Conservation (phyloP, 495 filamentous ascomycete genomes). For the Tuber indicum region DNA sequence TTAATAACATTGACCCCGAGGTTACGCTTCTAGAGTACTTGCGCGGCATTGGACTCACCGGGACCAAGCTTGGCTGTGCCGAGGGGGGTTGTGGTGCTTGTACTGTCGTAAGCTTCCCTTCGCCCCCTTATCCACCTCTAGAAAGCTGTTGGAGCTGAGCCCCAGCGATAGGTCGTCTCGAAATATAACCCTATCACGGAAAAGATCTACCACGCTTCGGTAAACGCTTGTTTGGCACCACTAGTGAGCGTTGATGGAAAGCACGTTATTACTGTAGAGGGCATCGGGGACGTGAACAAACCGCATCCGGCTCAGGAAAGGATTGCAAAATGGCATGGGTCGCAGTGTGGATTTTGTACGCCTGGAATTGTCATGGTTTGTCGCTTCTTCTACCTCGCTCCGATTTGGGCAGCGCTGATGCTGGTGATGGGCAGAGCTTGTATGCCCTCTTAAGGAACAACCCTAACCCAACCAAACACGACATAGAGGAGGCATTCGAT, state of each 20-base stretch:
- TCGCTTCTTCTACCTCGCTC: neutral
- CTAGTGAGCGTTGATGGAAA: conserved; percentile 91
- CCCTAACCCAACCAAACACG: conserved; percentile 59
- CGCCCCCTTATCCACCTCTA: neutral
- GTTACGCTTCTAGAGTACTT: conserved; percentile 90
- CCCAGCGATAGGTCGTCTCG: conserved; percentile 60
- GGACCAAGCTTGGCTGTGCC: conserved; percentile 70
- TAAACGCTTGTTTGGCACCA: conserved; percentile 92
- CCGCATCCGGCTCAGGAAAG: conserved; percentile 91
- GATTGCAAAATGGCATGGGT: conserved; percentile 67
- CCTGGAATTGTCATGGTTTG: conserved; percentile 90
- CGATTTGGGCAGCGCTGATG: neutral
- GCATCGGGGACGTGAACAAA: conserved; percentile 81
- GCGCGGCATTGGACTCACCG: conserved; percentile 78
- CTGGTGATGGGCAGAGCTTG: conserved; percentile 50
- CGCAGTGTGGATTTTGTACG: conserved; percentile 80
- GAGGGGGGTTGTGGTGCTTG: conserved; percentile 97
- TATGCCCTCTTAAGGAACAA: conserved; percentile 78
- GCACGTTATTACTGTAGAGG: conserved; percentile 96
- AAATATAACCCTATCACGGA: conserved; percentile 88
- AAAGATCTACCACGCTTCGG: conserved; percentile 81
- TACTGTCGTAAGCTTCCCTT: conserved; percentile 61
- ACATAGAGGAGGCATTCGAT: conserved; percentile 85
- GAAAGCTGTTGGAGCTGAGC: neutral
- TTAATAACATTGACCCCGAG: conserved; percentile 77